Base-by-base conservation (phyloP, 129 eudicot genomes). In the Chrysanthemum lavandulifolium region DNA sequence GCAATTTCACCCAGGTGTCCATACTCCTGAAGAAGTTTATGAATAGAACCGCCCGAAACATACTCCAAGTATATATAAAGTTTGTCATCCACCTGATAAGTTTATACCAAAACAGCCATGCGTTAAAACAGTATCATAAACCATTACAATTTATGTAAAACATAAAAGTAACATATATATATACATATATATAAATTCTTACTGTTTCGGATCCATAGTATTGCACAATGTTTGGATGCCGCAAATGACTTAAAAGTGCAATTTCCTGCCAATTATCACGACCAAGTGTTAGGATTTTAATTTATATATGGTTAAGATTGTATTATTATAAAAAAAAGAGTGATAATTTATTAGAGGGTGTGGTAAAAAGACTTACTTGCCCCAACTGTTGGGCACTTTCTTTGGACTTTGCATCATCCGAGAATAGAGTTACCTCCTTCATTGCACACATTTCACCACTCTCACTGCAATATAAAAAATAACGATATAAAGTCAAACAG, bases 21-120 rank as follows among this genome's bases (percentile, higher is more conserved):
- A 52, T 89, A 89, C 31, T 89, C 93, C 59, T 83, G 93, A 65
- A 89, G 90, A 74, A 89, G 68, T 69, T 87, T 89, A 72, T 86
- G 85, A 68, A 89, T 85, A n/a, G 96, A 89, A 48, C 96, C 96
- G 27, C 93, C 93, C 57, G 96, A 82, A 1, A 89, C 90, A 69
- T 84, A 89, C 84, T 89, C 96, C 80, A 89, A 82, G 63, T 86
- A 89, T 19, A 89, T 84, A 62, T 84, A 80, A 15, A 89, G 82
- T 75, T 78, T 89, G 80, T 89, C 90, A 18, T 79, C 90, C 67
- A 75, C 89, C 96, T 89, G 80, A 36, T 58, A 69, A 66, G 54
- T 27, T 71, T 49, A 29, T 73, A 47, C 31, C 14, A 36, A 25
- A 77, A 23, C 59, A 40, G 10, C 47, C 47, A 40, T 40, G 10